These are phyloP conservation scores for Blepharisma stoltei DNA, from an alignment of 73 alveolate species.

Conservation along the genomic window DNA sequence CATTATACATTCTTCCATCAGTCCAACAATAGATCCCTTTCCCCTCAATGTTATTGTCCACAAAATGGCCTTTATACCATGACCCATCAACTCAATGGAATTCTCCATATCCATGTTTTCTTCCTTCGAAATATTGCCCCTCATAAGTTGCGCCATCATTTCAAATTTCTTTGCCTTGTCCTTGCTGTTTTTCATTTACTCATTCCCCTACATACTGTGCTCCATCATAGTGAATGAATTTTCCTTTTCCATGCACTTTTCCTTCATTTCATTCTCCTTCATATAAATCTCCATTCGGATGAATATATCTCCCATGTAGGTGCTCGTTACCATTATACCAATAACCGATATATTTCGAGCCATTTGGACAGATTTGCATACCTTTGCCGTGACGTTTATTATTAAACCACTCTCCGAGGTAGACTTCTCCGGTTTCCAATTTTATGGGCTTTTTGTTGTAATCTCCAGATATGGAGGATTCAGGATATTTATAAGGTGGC, in stretches of 20 bases:
- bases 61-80: constrained; percentile 34
- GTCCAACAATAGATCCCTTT: constrained; percentile 48
- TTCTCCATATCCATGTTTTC: constrained; percentile 46
- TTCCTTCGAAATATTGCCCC: constrained; percentile 40
- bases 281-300: constrained; percentile 57
- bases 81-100: constrained; percentile 38
- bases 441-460: not conserved
- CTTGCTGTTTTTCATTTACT: constrained; percentile 72
- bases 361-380: constrained; percentile 32
- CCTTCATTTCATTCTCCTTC: constrained; percentile 54
- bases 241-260: constrained; percentile 59
- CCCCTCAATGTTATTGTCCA: constrained; percentile 41
- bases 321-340: constrained; percentile 60
- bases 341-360: constrained; percentile 39
- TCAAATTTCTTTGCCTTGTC: constrained; percentile 62
- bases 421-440: constrained; percentile 17
- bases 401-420: constrained; percentile 42
- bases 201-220: constrained; percentile 52
- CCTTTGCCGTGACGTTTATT: constrained; percentile 48
- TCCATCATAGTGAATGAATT: constrained; percentile 52
- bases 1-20: constrained; percentile 61
- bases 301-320: constrained; percentile 63
- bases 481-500: constrained; percentile 21
- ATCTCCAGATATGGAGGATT: not conserved
- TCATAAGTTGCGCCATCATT: constrained; percentile 36